Percentiles rank a stretch among this genome's conserved stretches.
Conservation (phyloP, 768 basidiomycete genomes). For the Tulasnella sp. region DNA sequence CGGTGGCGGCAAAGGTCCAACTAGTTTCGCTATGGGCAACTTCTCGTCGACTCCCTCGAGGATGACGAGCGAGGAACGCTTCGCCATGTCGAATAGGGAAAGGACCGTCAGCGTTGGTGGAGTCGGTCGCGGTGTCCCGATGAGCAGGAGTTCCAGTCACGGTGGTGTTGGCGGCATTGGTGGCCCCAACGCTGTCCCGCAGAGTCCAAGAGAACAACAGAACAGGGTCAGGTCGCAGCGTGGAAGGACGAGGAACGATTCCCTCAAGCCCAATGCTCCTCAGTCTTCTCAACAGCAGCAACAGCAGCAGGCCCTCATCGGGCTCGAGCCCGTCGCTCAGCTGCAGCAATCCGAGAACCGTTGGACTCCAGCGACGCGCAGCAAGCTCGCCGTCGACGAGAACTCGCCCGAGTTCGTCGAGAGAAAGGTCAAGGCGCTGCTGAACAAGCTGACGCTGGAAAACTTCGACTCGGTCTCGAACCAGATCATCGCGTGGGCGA, state of each 20-base stretch:
- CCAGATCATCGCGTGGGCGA: slow-evolving; percentile 93
- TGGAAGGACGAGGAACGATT: slow-evolving; percentile 72
- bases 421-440: slow-evolving; percentile 83
- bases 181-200: slow-evolving; percentile 49
- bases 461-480: slow-evolving; percentile 93
- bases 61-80: no score
- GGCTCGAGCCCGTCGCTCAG: slow-evolving; percentile 67
- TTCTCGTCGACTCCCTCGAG: no score
- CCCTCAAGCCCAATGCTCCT: slow-evolving; percentile 41
- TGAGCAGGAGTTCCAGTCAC: slow-evolving; percentile 60
- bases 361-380: slow-evolving; percentile 47
- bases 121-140: slow-evolving; percentile 33
- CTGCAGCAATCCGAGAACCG: slow-evolving; percentile 73
- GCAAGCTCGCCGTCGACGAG: background rate
- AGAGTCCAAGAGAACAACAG: slow-evolving; percentile 40
- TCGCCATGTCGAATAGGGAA: no score
- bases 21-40: no score
- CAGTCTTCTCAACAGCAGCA: slow-evolving; percentile 10
- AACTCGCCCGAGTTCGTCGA: slow-evolving; percentile 54
- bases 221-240: slow-evolving; percentile 75
- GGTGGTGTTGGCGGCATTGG: slow-evolving; percentile 35
- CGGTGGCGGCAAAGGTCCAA: no score
- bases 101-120: no score
- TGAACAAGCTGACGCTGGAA: slow-evolving; percentile 97
- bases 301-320: slow-evolving; percentile 20